A percentile compares a stretch with the other conserved stretches of the same genome.
These are phyloP conservation scores for Yamadazyma tumulicola DNA, from an alignment of 805 yeast species.

Conservation along the genomic window DNA sequence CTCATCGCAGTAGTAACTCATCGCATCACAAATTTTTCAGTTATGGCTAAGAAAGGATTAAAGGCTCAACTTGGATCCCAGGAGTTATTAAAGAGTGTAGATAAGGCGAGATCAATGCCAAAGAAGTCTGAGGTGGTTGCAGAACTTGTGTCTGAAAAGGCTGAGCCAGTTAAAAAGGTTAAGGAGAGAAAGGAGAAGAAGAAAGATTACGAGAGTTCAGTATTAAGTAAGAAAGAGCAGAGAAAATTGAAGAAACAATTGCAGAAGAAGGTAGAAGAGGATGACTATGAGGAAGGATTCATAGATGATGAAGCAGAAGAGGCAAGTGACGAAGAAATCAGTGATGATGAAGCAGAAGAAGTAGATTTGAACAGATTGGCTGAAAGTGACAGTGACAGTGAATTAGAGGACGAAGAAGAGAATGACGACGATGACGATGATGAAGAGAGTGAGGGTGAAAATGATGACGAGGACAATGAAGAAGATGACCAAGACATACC, in stretches of 20 bases:
- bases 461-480: slow-evolving; percentile 49
- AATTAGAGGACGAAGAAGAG: slow-evolving; percentile 41
- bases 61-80: slow-evolving; percentile 31
- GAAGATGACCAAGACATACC: slow-evolving; percentile 67
- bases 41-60: slow-evolving; percentile 30
- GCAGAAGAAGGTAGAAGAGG: slow-evolving; percentile 29
- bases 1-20: slow-evolving; percentile 10
- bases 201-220: slow-evolving; percentile 44
- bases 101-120: slow-evolving; percentile 24
- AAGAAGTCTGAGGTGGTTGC: slow-evolving; percentile 10
- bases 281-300: slow-evolving; percentile 18
- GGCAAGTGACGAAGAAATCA: slow-evolving; percentile 25
- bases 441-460: slow-evolving; percentile 51
- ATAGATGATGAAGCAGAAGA: slow-evolving; percentile 37
- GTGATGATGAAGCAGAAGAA: too few species aligned
- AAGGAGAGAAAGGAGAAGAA: slow-evolving; percentile 8
- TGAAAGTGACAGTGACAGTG: slow-evolving; percentile 48
- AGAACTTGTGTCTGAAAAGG: slow-evolving; percentile 8
- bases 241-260: slow-evolving; percentile 54
- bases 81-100: slow-evolving; percentile 20
- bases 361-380: slow-evolving; percentile 54
- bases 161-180: slow-evolving; percentile 11
- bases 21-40: slow-evolving; percentile 10
- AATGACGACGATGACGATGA: slow-evolving; percentile 50
- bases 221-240: slow-evolving; percentile 61